Percentiles rank a stretch among this genome's conserved stretches.
These are phyloP conservation scores for Escovopsis sp. DNA, from an alignment of 2,329 filamentous ascomycete species.

Conservation along the genomic window DNA sequence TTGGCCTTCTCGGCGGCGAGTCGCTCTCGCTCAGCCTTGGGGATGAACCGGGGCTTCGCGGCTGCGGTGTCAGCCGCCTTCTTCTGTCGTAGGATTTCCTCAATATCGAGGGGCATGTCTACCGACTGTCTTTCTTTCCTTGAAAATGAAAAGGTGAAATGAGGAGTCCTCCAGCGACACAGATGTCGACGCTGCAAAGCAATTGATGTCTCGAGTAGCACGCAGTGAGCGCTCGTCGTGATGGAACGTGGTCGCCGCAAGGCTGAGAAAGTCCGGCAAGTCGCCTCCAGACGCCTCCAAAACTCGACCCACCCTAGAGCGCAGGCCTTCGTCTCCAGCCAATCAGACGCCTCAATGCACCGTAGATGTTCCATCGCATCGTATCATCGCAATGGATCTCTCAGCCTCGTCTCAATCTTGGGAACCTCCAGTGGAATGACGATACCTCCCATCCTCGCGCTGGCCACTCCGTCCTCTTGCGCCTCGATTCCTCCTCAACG, in stretches of 20 bases:
- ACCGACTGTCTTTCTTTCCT: neutral
- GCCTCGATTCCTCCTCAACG: neutral
- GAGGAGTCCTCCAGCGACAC: neutral
- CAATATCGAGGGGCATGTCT: slow-evolving; percentile 50
- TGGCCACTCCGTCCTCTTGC: no score
- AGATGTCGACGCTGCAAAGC: no score
- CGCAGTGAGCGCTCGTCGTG: no score
- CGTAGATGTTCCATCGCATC: no score
- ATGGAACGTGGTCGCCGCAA: neutral
- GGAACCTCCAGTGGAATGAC: no score
- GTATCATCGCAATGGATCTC: no score
- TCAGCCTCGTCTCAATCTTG: no score
- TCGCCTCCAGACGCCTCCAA: slow-evolving; percentile 2
- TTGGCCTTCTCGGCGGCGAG: slow-evolving; percentile 63
- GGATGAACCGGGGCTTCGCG: slow-evolving; percentile 76
- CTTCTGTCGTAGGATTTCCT: slow-evolving; percentile 74
- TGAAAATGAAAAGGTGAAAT: no score
- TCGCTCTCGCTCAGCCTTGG: slow-evolving; percentile 67
- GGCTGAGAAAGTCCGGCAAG: slow-evolving; percentile 1
- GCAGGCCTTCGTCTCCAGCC: neutral
- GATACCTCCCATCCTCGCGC: no score
- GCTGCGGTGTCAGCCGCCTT: slow-evolving; percentile 72
- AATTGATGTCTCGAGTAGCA: neutral
- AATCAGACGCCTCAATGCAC: no score
- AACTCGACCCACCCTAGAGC: neutral